Evolutionary conservation across 129 eudicot genomes (phyloP), one percentile per base, ranked within the genome.

Genomic region (Artemisia argyi): DNA sequence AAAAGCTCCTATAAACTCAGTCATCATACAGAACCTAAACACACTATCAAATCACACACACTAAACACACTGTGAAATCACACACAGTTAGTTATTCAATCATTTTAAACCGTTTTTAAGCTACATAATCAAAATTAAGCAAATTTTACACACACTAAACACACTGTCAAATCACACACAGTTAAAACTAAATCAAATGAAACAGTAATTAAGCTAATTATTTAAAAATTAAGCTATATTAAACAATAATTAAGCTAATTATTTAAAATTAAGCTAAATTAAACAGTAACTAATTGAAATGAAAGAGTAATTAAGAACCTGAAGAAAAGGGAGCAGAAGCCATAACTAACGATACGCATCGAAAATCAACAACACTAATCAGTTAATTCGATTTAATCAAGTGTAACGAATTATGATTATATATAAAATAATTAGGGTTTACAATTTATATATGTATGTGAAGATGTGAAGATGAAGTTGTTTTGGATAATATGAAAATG

Each of bases 291-390:
- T 28, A 30, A 30, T 30, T 30, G 35, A 30, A 30, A 30, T 30
- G 35, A 30, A 30, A 30, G 35, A 30, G 35, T 30, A 30, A 30
- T 30, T 30, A 30, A 30, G 35, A 30, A 30, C 98, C 96, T 80
- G 95, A 85, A 68, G 87, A 68, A 64, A 64, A 54, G 6, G 78
- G 68, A 86, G 89, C 74, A 80, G 88, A 82, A 69, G 96, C 88
- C 98, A 93, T 93, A 66, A 67, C 87, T 88, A 91, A 69, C 50
- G 48, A 62, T 65, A 81, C 79, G 89, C 98, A 92, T 89, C 86
- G 82, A 81, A 68, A 62, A 75, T 52, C 62, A 71, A 65, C 44
- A 64, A 61, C 9, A 5, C 7, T 6, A 7, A 39, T 39, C 75
- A 61, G 58, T 50, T 74, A 81, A 79, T 75, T 67, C 57, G 74